These are phyloP conservation scores for Mentha longifolia DNA, from an alignment of 257 asterid species.

Conservation along the genomic window DNA sequence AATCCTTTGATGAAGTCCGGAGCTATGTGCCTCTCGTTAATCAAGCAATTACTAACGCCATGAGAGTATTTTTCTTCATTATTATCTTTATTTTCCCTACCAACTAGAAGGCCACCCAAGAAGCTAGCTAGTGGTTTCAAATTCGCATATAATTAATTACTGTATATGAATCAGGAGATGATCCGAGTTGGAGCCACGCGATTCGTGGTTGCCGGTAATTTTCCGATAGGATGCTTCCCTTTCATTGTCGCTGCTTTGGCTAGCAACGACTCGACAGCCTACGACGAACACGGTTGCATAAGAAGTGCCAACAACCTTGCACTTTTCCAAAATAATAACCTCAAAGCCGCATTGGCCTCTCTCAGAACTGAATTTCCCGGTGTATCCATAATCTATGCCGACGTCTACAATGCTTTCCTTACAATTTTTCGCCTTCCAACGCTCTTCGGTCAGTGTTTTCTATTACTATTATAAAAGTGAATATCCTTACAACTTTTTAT, in stretches of 20 bases:
- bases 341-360: background rate
- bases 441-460: background rate
- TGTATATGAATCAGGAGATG: slow-evolving; percentile 22
- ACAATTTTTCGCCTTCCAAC: background rate
- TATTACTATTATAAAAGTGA: background rate
- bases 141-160: too few species aligned
- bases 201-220: slow-evolving; percentile 31
- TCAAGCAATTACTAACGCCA: slow-evolving; percentile 29
- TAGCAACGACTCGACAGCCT: background rate
- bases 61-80: slow-evolving; percentile 26
- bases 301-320: slow-evolving; percentile 19
- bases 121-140: too few species aligned
- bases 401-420: slow-evolving; percentile 22
- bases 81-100: too few species aligned
- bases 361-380: slow-evolving; percentile 11
- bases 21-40: slow-evolving; percentile 28
- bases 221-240: slow-evolving; percentile 33
- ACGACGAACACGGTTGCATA: slow-evolving; percentile 33
- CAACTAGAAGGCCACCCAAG: too few species aligned
- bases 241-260: background rate
- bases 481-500: background rate
- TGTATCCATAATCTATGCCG: slow-evolving; percentile 8
- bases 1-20: slow-evolving; percentile 9
- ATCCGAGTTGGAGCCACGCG: slow-evolving; percentile 21
- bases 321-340: background rate